Conservation (phyloP, 345 rosid genomes). For the Nasturtium officinale region DNA sequence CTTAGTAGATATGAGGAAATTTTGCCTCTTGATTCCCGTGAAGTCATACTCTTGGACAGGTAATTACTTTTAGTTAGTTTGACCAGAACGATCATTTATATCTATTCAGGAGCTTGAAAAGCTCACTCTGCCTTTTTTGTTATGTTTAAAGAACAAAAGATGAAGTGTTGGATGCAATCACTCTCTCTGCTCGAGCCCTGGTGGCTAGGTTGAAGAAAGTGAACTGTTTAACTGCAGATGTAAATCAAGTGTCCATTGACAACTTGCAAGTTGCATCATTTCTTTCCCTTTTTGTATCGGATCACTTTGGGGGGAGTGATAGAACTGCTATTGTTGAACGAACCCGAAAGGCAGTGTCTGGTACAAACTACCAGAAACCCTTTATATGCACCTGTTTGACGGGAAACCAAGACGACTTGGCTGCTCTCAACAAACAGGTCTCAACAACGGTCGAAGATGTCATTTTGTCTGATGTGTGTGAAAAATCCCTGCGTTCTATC, state of each 20-base stretch:
- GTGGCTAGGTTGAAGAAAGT: constrained; percentile 60
- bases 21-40: constrained; percentile 78
- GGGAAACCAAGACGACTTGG: constrained; percentile 56
- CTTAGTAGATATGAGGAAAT: constrained; percentile 60
- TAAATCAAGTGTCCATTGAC: constrained; percentile 46
- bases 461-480: constrained; percentile 70
- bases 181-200: constrained; percentile 68
- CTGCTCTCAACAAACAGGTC: constrained; percentile 46
- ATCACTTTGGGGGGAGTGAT: constrained; percentile 98
- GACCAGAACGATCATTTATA: neutral
- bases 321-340: constrained; percentile 65
- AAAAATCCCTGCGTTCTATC: constrained; percentile 68
- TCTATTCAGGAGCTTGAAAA: constrained; percentile 4
- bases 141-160: constrained; percentile 62
- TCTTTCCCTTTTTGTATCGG: constrained; percentile 94
- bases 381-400: constrained; percentile 91
- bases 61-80: constrained; percentile 34
- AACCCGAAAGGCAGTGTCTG: constrained; percentile 74
- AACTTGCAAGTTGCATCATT: constrained; percentile 66
- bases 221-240: constrained; percentile 52
- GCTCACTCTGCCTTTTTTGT: constrained; percentile 18
- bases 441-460: constrained; percentile 54
- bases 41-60: constrained; percentile 98
- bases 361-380: constrained; percentile 82
- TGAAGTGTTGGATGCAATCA: constrained; percentile 84